phyloP scores from a whole-genome alignment of 768 basidiomycete species.

The Strobilomyces dryophilus region DNA sequence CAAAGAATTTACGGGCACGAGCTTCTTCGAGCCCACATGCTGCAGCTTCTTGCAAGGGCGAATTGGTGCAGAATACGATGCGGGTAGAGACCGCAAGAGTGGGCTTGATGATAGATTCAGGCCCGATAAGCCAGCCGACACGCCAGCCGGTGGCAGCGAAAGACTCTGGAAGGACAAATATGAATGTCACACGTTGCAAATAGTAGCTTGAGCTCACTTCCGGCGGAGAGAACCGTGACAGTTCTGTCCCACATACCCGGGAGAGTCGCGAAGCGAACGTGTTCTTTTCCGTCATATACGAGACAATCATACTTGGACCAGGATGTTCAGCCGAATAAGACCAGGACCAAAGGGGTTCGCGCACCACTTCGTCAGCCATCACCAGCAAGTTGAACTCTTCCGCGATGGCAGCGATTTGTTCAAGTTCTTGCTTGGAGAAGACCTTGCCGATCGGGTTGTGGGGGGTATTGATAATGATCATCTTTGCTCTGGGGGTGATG shows the following conservation, averaged over 20 bases:
- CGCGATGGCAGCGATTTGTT: conserved; percentile 80
- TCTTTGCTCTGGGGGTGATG: conserved; percentile 86
- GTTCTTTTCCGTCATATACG: conserved; percentile 82
- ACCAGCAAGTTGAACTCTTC: conserved; percentile 91
- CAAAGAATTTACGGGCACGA: conserved; percentile 67
- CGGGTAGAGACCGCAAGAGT: conserved; percentile 89
- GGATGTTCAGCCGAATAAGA: neutral
- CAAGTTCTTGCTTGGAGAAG: conserved; percentile 79
- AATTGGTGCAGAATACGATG: conserved; percentile 94
- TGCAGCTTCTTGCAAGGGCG: conserved; percentile 91
- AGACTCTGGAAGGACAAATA: conserved; percentile 53
- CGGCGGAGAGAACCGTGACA: conserved; percentile 92
- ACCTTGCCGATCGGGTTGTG: conserved; percentile 99
- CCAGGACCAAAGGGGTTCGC: conserved; percentile 18
- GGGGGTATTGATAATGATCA: conserved; percentile 93
- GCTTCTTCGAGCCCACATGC: conserved; percentile 88
- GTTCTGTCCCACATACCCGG: conserved; percentile 99
- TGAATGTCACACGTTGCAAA: neutral
- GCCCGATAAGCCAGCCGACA: conserved; percentile 94
- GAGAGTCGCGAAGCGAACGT: conserved; percentile 88
- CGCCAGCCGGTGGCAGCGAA: conserved; percentile 99
- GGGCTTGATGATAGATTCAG: conserved; percentile 74
- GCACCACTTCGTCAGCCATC: conserved; percentile 94
- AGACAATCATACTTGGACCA: conserved; percentile 82
- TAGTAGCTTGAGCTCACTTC: conserved; percentile 53